Evolutionary conservation across 2,329 filamentous ascomycete species (phyloP).

Genomic region (Chaetomiaceae sp.): DNA sequence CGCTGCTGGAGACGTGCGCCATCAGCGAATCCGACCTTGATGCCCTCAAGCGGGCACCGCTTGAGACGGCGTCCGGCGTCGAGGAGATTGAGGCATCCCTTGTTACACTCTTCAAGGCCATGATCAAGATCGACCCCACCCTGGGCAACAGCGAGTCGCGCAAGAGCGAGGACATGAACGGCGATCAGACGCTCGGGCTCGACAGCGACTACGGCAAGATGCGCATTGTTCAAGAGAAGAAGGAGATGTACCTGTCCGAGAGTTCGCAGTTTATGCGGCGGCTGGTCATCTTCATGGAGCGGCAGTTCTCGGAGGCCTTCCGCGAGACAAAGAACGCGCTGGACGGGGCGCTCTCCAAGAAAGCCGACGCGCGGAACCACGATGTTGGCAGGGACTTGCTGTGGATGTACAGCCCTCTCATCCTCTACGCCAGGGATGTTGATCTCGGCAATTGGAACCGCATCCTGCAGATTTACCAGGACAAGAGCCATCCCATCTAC

Average conservation of each 20-base stretch:
- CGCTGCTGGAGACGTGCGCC: slow-evolving; percentile 83
- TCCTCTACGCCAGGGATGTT: slow-evolving; percentile 84
- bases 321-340: slow-evolving; percentile 64
- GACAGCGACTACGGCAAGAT: slow-evolving; percentile 80
- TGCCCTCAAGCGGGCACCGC: slow-evolving; percentile 65
- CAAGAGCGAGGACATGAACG: slow-evolving; percentile 46
- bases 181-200: slow-evolving; percentile 47
- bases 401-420: slow-evolving; percentile 83
- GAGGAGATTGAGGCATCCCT: slow-evolving; percentile 74
- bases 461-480: slow-evolving; percentile 75
- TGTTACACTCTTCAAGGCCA: slow-evolving; percentile 81
- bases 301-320: slow-evolving; percentile 73
- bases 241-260: slow-evolving; percentile 78
- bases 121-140: slow-evolving; percentile 87
- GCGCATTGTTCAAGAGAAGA: slow-evolving; percentile 92
- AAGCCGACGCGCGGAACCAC: slow-evolving; percentile 67
- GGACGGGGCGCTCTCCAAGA: slow-evolving; percentile 56
- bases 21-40: slow-evolving; percentile 74
- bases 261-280: slow-evolving; percentile 72
- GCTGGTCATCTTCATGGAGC: slow-evolving; percentile 74
- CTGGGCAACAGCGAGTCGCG: slow-evolving; percentile 52
- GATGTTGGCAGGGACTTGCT: slow-evolving; percentile 67
- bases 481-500: slow-evolving; percentile 71
- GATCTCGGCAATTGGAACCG: slow-evolving; percentile 77
- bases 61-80: slow-evolving; percentile 67